Evolutionary conservation across 2,329 filamentous ascomycete species (phyloP).

Genomic region (Alternaria sp.): DNA sequence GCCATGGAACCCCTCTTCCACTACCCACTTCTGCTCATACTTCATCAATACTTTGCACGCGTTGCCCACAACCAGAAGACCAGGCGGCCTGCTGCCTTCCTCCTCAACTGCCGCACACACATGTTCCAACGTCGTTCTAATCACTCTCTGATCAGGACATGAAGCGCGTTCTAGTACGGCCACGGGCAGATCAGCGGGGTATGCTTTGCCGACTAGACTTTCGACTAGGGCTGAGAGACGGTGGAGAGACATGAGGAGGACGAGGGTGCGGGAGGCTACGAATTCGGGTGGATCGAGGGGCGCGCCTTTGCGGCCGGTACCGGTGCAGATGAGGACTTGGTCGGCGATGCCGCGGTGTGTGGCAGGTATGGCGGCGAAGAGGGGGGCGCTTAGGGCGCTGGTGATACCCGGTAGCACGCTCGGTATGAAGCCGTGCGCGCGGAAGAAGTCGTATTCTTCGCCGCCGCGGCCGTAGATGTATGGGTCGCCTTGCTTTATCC

Average conservation of each 20-base stretch:
- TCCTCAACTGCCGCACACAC: constrained; percentile 85
- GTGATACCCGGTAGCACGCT: constrained; percentile 89
- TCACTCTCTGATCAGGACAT: constrained; percentile 91
- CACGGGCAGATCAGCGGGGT: constrained; percentile 82
- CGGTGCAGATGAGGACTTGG: constrained; percentile 94
- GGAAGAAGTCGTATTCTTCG: constrained; percentile 89
- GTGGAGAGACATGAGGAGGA: constrained; percentile 96
- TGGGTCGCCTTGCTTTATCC: constrained; percentile 95
- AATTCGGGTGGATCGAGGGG: constrained; percentile 82
- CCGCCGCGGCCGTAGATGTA: constrained; percentile 95
- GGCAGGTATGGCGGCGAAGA: constrained; percentile 86
- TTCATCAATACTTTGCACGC: constrained; percentile 80
- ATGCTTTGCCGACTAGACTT: constrained; percentile 64
- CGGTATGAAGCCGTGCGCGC: constrained; percentile 70
- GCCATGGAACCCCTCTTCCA: constrained; percentile 85
- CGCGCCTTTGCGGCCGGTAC: constrained; percentile 88
- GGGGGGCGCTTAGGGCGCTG: constrained; percentile 80
- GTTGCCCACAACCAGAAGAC: constrained; percentile 81
- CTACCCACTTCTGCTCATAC: constrained; percentile 72
- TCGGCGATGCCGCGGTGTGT: constrained; percentile 91
- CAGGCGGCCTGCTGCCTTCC: constrained; percentile 87
- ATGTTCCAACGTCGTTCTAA: constrained; percentile 80
- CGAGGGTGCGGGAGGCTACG: constrained; percentile 77
- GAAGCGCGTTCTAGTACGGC: constrained; percentile 93
- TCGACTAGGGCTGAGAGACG: constrained; percentile 75